Percentiles rank a stretch among this genome's conserved stretches.
Conservation (phyloP, 1,284 basidiomycete genomes). For the Cryptococcus sp. region DNA sequence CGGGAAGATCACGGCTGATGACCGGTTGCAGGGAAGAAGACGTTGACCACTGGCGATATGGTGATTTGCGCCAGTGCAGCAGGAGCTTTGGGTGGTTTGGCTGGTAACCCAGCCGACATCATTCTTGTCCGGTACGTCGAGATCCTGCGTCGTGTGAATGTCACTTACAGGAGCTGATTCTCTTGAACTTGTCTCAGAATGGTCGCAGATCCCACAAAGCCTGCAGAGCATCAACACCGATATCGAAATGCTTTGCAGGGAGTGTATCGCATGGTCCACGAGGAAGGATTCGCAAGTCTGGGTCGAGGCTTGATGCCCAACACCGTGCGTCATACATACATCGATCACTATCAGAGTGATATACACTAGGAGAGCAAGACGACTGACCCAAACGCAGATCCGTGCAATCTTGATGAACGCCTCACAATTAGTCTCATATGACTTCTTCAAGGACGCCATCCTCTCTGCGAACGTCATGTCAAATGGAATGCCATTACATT, state of each 20-base stretch:
- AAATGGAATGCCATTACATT: slow-evolving; percentile 57
- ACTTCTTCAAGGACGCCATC: slow-evolving; percentile 58
- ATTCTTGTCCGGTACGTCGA: slow-evolving; percentile 20
- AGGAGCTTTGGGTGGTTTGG: slow-evolving; percentile 49
- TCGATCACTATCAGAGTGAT: background rate
- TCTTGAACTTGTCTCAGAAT: slow-evolving; percentile 28
- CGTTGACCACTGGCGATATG: slow-evolving; percentile 45
- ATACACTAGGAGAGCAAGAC: background rate
- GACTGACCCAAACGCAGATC: slow-evolving; percentile 29
- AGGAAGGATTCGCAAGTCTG: slow-evolving; percentile 55
- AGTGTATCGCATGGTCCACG: slow-evolving; percentile 53
- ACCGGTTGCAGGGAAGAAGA: slow-evolving; percentile 27
- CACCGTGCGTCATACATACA: slow-evolving; percentile 44
- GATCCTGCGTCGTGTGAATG: background rate
- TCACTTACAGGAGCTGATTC: background rate
- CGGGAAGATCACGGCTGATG: background rate
- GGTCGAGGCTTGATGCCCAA: slow-evolving; percentile 58
- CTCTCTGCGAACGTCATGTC: slow-evolving; percentile 48
- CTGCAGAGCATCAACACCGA: slow-evolving; percentile 37
- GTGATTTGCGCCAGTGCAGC: slow-evolving; percentile 45
- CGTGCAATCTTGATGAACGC: slow-evolving; percentile 60
- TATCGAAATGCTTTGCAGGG: slow-evolving; percentile 56
- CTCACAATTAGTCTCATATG: slow-evolving; percentile 58
- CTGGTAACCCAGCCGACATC: slow-evolving; percentile 48
- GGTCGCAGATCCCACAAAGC: slow-evolving; percentile 50